Conservation (phyloP, 805 yeast genomes). For the Priceomyces medius region DNA sequence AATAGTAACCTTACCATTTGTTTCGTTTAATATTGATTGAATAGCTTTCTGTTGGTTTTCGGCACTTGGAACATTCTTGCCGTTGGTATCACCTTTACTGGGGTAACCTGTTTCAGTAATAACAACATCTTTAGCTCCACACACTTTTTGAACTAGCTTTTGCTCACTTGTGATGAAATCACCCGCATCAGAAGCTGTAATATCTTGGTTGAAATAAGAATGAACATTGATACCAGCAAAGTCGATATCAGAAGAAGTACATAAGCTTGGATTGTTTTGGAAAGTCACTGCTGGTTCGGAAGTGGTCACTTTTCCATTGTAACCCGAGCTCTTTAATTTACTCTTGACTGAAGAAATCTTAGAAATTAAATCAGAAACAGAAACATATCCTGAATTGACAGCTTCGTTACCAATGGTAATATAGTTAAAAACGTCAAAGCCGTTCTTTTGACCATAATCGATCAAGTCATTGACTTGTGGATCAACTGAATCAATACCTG, state of each 20-base stretch:
- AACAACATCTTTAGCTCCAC: slow-evolving; percentile 53
- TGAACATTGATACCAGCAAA: slow-evolving; percentile 85
- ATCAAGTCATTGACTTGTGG: slow-evolving; percentile 54
- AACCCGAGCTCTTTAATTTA: slow-evolving; percentile 65
- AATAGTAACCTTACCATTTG: slow-evolving; percentile 64
- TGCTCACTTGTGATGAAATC: slow-evolving; percentile 65
- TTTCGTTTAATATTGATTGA: slow-evolving; percentile 53
- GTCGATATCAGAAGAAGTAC: slow-evolving; percentile 70
- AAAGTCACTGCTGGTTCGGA: slow-evolving; percentile 87
- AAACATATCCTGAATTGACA: slow-evolving; percentile 57
- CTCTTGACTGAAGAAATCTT: slow-evolving; percentile 67
- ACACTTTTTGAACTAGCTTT: slow-evolving; percentile 49
- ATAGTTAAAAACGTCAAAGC: slow-evolving; percentile 74
- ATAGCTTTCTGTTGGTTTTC: slow-evolving; percentile 75
- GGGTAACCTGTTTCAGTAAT: slow-evolving; percentile 94
- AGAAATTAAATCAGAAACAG: slow-evolving; percentile 58
- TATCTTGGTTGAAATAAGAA: slow-evolving; percentile 69
- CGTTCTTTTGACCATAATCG: slow-evolving; percentile 42
- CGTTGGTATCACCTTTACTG: slow-evolving; percentile 66
- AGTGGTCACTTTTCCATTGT: slow-evolving; percentile 72
- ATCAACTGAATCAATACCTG: slow-evolving; percentile 72
- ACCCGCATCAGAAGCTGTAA: slow-evolving; percentile 70
- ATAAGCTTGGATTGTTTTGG: slow-evolving; percentile 61
- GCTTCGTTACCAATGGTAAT: slow-evolving; percentile 92
- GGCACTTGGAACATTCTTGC: slow-evolving; percentile 66